Percentiles rank a stretch among this genome's conserved stretches.
These are phyloP conservation scores for Dothideomycetes sp. DNA, from an alignment of 2,329 filamentous ascomycete genomes.

Conservation along the genomic window DNA sequence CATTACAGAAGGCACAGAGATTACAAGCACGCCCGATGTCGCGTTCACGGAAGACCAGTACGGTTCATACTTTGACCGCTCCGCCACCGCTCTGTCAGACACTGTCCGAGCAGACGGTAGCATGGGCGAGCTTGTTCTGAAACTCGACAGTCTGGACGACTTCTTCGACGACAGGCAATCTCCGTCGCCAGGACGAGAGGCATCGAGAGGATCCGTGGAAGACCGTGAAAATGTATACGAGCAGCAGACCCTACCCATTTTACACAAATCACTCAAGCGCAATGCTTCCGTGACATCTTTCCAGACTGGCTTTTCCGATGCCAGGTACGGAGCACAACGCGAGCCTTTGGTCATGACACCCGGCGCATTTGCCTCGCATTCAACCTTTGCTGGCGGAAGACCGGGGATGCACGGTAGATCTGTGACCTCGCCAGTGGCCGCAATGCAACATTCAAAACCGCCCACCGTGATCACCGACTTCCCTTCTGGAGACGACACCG, in stretches of 20 bases:
- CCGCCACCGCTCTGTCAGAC: constrained; percentile 88
- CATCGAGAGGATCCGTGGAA: constrained; percentile 31
- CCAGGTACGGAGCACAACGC: constrained; percentile 42
- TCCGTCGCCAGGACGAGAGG: constrained; percentile 19
- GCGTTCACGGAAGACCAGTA: constrained; percentile 86
- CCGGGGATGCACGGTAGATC: constrained; percentile 71
- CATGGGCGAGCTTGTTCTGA: constrained; percentile 69
- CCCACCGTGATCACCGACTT: constrained; percentile 49
- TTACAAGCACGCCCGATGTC: constrained; percentile 69
- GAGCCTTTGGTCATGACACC: constrained; percentile 47
- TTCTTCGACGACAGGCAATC: constrained; percentile 43
- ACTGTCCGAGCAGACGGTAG: constrained; percentile 56
- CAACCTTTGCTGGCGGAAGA: constrained; percentile 36
- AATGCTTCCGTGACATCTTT: constrained; percentile 68
- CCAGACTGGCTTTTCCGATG: constrained; percentile 79
- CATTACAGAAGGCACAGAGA: constrained; percentile 40
- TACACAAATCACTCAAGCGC: constrained; percentile 68
- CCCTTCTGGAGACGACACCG: constrained; percentile 67
- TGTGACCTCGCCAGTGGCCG: constrained; percentile 61
- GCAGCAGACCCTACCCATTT: constrained; percentile 81
- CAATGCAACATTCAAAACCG: constrained; percentile 27
- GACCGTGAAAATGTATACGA: constrained; percentile 79
- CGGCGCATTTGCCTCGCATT: constrained; percentile 42
- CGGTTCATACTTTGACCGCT: constrained; percentile 65
- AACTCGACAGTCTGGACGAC: constrained; percentile 46